phyloP scores from a whole-genome alignment of 345 rosid genomes.

The Populus tremula region DNA sequence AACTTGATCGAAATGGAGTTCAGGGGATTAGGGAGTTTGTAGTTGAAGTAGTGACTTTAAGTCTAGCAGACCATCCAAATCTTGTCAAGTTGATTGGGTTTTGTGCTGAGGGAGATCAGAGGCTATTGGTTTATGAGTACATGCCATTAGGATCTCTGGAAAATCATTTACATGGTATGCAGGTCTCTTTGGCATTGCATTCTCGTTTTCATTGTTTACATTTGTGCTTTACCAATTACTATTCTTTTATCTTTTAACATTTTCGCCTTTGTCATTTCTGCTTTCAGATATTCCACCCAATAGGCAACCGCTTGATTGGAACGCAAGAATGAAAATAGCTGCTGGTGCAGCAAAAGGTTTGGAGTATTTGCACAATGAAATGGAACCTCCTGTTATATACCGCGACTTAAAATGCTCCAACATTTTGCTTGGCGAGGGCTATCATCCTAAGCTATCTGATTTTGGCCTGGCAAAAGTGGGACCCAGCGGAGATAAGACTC shows the following conservation, averaged over 20 bases:
- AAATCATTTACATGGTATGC: conserved; percentile 42
- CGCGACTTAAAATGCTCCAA: conserved; percentile 49
- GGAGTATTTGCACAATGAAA: conserved; percentile 41
- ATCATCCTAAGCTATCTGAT: conserved; percentile 44
- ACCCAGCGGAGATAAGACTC: conserved; percentile 47
- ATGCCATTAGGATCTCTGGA: conserved; percentile 52
- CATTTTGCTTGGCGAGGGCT: conserved; percentile 39
- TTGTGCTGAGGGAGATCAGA: conserved; percentile 44
- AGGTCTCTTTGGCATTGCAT: not conserved
- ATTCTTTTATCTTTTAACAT: not conserved
- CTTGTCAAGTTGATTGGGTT: conserved; percentile 44
- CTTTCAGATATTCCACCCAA: conserved; percentile 29
- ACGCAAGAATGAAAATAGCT: conserved; percentile 45
- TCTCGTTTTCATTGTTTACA: not conserved
- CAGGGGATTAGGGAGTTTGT: conserved; percentile 44
- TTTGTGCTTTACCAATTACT: not conserved
- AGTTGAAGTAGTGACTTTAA: conserved; percentile 37
- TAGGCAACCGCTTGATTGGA: conserved; percentile 42
- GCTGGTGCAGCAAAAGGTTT: conserved; percentile 49
- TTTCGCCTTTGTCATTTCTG: not conserved
- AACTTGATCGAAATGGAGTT: conserved; percentile 40
- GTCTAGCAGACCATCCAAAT: conserved; percentile 39
- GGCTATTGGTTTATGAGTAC: conserved; percentile 45
- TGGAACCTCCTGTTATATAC: conserved; percentile 41
- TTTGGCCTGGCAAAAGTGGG: conserved; percentile 50